These are phyloP conservation scores for Cicer arietinum DNA, from an alignment of 306 rosid species.

Conservation along the genomic window DNA sequence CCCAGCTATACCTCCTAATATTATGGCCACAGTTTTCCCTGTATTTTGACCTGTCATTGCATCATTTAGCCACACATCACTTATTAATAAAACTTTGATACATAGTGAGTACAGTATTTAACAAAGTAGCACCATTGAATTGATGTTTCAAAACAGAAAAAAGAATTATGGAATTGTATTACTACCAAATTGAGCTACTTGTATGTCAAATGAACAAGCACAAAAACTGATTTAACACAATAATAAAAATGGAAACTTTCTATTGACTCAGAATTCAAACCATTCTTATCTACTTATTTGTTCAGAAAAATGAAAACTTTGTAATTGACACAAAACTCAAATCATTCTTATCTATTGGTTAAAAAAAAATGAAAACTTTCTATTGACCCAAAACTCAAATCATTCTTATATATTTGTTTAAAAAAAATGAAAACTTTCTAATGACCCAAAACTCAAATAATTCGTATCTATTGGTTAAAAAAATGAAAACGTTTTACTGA, in stretches of 20 bases:
- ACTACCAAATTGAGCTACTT: slow-evolving; percentile 7
- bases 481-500: not conserved
- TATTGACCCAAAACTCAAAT: not conserved
- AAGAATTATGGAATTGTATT: not conserved
- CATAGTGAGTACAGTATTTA: slow-evolving; percentile 1
- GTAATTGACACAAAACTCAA: no score
- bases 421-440: slow-evolving; percentile 15
- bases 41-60: slow-evolving; percentile 68
- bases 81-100: not conserved
- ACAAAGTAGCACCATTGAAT: slow-evolving; percentile 17
- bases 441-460: not conserved
- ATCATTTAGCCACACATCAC: slow-evolving; percentile 41
- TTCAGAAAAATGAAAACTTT: no score
- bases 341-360: no score
- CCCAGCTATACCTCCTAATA: slow-evolving; percentile 90
- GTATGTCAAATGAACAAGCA: slow-evolving; percentile 1
- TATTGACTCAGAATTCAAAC: not conserved
- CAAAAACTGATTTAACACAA: slow-evolving; percentile 4
- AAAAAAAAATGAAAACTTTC: slow-evolving; percentile 5
- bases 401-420: not conserved
- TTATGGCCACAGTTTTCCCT: slow-evolving; percentile 93
- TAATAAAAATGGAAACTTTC: slow-evolving; percentile 23
- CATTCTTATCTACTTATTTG: not conserved
- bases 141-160: slow-evolving; percentile 8
- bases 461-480: not conserved